A percentile compares a stretch with the other conserved stretches of the same genome.
Conservation (phyloP, 805 yeast genomes). For the Metschnikowia reukaufii region DNA sequence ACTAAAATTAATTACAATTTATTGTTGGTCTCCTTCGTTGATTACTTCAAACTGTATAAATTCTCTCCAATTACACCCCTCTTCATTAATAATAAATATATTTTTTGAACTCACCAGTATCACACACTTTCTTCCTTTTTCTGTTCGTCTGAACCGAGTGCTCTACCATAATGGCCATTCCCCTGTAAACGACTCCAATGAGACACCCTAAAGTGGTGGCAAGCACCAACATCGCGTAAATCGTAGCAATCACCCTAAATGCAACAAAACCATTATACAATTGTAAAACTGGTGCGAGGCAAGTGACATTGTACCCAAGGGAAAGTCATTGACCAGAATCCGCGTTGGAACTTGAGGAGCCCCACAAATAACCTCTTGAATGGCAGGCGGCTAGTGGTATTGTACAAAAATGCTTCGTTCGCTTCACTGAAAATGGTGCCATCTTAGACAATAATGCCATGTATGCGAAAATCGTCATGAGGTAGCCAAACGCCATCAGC, state of each 20-base stretch:
- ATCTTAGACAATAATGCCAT: constrained; percentile 44
- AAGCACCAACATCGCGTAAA: constrained; percentile 57
- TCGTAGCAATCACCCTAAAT: constrained; percentile 60
- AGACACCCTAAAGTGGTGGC: constrained; percentile 39
- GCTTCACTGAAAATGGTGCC: constrained; percentile 33
- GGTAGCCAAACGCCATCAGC: constrained; percentile 56
- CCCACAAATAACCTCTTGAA: constrained; percentile 19
- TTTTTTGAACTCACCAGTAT: too few relatives aligned
- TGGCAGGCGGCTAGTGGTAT: constrained; percentile 10
- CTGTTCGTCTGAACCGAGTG: background rate
- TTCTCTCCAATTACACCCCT: background rate
- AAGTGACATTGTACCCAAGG: constrained; percentile 71
- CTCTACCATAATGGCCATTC: constrained; percentile 13
- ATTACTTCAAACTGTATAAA: too few relatives aligned
- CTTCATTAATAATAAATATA: too few relatives aligned
- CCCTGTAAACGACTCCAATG: constrained; percentile 27
- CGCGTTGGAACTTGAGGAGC: constrained; percentile 22
- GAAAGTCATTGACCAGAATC: constrained; percentile 82
- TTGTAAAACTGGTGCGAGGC: constrained; percentile 52
- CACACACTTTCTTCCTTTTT: too few relatives aligned
- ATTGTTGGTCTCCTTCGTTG: too few relatives aligned
- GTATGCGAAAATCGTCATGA: constrained; percentile 41
- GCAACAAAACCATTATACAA: constrained; percentile 42
- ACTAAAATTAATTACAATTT: too few relatives aligned
- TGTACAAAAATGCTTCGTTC: constrained; percentile 25